Conservation (phyloP, 495 filamentous ascomycete species). For the Penicillium macrosclerotiorum region DNA sequence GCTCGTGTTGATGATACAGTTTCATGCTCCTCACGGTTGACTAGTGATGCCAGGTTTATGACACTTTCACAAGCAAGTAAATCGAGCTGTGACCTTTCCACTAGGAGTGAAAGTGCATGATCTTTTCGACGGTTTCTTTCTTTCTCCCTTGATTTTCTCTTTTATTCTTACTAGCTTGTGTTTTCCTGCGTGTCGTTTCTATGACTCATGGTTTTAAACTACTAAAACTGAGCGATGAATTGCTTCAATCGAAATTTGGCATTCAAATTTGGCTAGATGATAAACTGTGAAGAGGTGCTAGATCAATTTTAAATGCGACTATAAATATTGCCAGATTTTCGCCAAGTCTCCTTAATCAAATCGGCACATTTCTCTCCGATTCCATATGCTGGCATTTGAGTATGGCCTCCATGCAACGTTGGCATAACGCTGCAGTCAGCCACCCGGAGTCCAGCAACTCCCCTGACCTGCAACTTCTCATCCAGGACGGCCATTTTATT, state of each 20-base stretch:
- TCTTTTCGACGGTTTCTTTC: neutral
- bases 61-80: no score
- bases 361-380: slow-evolving; percentile 60
- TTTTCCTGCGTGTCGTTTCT: neutral
- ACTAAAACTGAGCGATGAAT: no score
- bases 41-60: no score
- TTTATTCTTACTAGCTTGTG: neutral
- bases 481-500: slow-evolving; percentile 55
- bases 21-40: no score
- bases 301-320: slow-evolving; percentile 13
- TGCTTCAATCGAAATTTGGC: no score
- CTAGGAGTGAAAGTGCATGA: neutral
- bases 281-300: no score
- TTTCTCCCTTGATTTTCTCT: neutral
- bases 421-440: slow-evolving; percentile 60
- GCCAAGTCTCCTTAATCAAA: slow-evolving; percentile 49
- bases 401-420: slow-evolving; percentile 52
- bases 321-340: slow-evolving; percentile 19
- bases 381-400: slow-evolving; percentile 58
- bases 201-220: no score
- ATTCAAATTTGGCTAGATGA: no score
- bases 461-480: slow-evolving; percentile 49
- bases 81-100: no score
- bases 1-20: slow-evolving; percentile 6
- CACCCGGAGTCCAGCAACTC: slow-evolving; percentile 51